phyloP scores from a whole-genome alignment of 768 basidiomycete genomes.

The Phylloporus arenicola region DNA sequence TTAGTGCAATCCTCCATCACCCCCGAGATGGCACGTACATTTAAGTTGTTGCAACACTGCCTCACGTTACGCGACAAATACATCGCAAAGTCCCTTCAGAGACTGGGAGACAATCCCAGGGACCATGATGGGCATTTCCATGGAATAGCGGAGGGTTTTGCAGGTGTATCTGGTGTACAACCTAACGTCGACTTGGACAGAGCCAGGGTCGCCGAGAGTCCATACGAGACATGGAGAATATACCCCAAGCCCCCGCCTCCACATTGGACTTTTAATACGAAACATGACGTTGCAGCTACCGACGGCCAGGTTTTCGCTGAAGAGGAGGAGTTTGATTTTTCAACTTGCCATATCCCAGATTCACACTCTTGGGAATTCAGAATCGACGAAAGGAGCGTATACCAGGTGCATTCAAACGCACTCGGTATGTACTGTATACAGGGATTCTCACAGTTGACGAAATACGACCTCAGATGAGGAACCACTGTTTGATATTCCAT shows the following conservation, averaged over 20 bases:
- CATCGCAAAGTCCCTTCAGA: constrained; percentile 79
- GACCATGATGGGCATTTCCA: constrained; percentile 81
- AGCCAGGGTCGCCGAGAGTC: constrained; percentile 22
- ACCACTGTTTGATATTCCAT: constrained; percentile 75
- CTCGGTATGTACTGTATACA: constrained; percentile 10
- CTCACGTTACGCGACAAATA: constrained; percentile 95
- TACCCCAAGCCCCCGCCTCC: constrained; percentile 93
- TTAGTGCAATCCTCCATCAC: constrained; percentile 23
- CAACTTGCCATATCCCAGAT: constrained; percentile 70
- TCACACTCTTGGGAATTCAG: constrained; percentile 57
- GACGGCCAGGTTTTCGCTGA: constrained; percentile 27
- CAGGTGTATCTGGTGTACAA: constrained; percentile 62
- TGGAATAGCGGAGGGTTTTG: constrained; percentile 56
- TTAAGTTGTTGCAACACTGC: constrained; percentile 74
- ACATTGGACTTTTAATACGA: constrained; percentile 85
- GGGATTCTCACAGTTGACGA: background rate
- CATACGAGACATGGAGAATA: constrained; percentile 70
- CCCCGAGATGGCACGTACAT: constrained; percentile 45
- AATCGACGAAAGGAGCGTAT: constrained; percentile 87
- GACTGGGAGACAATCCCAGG: constrained; percentile 90
- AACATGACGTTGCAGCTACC: constrained; percentile 41
- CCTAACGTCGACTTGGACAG: constrained; percentile 47
- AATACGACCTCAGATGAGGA: constrained; percentile 32
- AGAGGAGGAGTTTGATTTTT: constrained; percentile 58
- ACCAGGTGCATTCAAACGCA: constrained; percentile 62